Conservation (phyloP, 306 rosid species). For the Vachellia pachyceras region DNA sequence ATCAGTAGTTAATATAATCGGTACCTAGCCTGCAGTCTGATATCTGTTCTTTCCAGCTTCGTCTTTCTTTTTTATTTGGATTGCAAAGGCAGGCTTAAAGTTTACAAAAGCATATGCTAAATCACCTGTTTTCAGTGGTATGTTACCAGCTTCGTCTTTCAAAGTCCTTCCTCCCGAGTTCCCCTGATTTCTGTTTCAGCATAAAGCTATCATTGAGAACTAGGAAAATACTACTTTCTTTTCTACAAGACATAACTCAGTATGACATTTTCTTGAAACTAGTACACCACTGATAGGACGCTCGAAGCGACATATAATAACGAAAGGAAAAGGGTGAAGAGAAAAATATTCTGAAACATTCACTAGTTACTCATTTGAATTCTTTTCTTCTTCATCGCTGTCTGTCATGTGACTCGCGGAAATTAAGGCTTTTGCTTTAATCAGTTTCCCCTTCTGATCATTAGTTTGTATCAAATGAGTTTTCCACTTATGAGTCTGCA, state of each 20-base stretch:
- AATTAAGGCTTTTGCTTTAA: slow-evolving; percentile 24
- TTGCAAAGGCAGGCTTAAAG: too few relatives aligned
- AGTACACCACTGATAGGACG: slow-evolving; percentile 25
- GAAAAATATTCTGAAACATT: slow-evolving; percentile 38
- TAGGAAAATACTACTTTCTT: neutral
- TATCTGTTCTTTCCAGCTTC: neutral
- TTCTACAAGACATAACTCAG: neutral
- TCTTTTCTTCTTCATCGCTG: slow-evolving; percentile 21
- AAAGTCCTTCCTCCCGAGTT: neutral
- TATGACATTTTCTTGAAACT: neutral
- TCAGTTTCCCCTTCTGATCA: slow-evolving; percentile 34
- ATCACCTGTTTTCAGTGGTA: too few relatives aligned
- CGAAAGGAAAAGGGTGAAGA: slow-evolving; percentile 3
- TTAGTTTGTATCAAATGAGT: slow-evolving; percentile 36
- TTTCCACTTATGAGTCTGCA: slow-evolving; percentile 39
- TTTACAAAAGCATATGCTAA: too few relatives aligned
- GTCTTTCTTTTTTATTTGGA: neutral
- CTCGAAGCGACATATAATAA: slow-evolving; percentile 32
- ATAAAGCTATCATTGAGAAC: neutral
- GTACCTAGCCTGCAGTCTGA: neutral
- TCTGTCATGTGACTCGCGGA: slow-evolving; percentile 45
- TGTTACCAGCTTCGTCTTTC: too few relatives aligned
- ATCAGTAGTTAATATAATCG: neutral
- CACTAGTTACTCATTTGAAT: neutral
- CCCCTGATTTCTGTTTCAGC: neutral